Base-by-base conservation (phyloP, 345 rosid species). In the Cardamine occulta region DNA sequence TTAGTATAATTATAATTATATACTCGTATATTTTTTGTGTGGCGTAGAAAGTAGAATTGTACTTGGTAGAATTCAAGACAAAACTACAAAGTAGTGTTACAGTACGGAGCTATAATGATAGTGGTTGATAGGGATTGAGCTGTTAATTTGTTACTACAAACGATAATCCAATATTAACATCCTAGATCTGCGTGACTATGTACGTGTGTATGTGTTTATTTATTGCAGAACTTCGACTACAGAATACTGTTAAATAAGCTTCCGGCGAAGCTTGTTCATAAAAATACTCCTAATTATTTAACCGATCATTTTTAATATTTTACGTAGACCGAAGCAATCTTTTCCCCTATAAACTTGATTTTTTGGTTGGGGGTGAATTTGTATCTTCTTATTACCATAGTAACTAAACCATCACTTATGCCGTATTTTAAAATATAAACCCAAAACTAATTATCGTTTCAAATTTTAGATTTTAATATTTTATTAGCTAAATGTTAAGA, bases 81-180 rank as follows among this genome's bases (percentile, higher is more conserved):
- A 60, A 60, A 10, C 42, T 75, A 75, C 37, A 52, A 39, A 47
- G 44, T 7, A 67, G 18, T 47, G 60, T 28, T 28, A 45, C 24
- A 34, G 60, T 61, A 69, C 74, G 80, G 74, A 42, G 40, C 14
- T 12, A 58, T 53, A 63, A 29, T 28, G 32, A 32, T 58, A 29
- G 42, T 34, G 18, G 45, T 58, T 48, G 53, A 66, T 26, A 51
- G 69, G 49, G 58, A 69, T 12, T 62, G 80, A 60, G 64, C 31
- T 62, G 11, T 18, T 32, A 44, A 32, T 55, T 31, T 74, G 11
- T 73, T 29, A 42, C 44, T 15, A 73, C 2, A 11, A 21, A 5
- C 3, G 42, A 62, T 52, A 12, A 62, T 62, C 40, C 40, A 72
- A n/a, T 51, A 37, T 17, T 37, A 52, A 37, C 1, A 26, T 32